phyloP scores from a whole-genome alignment of 169 alveolate genomes.

The Cryptosporidium tyzzeri region DNA sequence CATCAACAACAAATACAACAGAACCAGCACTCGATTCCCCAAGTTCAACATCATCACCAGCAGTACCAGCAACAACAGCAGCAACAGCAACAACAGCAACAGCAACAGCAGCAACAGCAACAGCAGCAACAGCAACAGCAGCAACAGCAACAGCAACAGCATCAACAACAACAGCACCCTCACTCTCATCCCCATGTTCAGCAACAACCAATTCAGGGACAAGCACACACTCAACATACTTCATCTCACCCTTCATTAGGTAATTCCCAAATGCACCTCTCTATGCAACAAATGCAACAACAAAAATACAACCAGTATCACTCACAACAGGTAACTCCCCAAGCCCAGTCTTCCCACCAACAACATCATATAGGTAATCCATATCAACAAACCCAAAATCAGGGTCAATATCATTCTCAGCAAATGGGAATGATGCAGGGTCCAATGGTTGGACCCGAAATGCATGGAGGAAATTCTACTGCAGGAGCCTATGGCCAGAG shows the following conservation, averaged over 20 bases:
- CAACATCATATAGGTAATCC: constrained; percentile 1
- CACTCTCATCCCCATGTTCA: neutral
- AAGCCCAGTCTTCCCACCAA: neutral
- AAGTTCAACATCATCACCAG: constrained; percentile 5
- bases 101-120: neutral
- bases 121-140: constrained; percentile 13
- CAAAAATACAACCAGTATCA: constrained; percentile 15
- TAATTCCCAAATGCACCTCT: neutral
- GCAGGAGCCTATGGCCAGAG: neutral
- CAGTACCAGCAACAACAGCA: constrained; percentile 23
- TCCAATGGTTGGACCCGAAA: neutral
- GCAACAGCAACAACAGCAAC: constrained; percentile 1
- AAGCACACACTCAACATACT: neutral
- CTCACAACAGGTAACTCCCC: neutral
- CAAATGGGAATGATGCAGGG: neutral
- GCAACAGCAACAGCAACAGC: neutral
- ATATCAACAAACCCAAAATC: constrained; percentile 10
- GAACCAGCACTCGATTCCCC: constrained; percentile 18
- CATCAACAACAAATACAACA: constrained; percentile 25
- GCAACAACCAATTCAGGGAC: constrained; percentile 4
- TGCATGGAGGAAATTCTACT: constrained; percentile 5
- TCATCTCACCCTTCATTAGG: neutral
- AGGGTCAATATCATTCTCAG: constrained; percentile 4
- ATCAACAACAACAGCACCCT: neutral
- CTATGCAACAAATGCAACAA: constrained; percentile 19